Percentiles rank a stretch among this genome's conserved stretches.
Evolutionary conservation across 371 early-diverging fungal genomes (phyloP).

Genomic region (Rhizopus microsporus): DNA sequence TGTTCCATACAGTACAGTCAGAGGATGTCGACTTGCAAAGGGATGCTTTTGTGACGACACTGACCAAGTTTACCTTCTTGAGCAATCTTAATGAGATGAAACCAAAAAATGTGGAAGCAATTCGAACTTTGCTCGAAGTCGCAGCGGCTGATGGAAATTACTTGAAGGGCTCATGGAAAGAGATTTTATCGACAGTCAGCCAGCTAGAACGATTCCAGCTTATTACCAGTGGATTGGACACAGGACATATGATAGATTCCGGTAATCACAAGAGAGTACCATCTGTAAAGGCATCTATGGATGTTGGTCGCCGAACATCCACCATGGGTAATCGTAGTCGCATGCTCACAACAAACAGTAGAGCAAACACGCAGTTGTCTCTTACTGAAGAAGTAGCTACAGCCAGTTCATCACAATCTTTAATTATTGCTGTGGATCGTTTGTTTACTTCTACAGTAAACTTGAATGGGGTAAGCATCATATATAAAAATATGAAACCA

Average conservation of each 20-base stretch:
- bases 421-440: slow-evolving; percentile 81
- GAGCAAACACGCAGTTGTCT: slow-evolving; percentile 39
- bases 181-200: slow-evolving; percentile 84
- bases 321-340: slow-evolving; percentile 22
- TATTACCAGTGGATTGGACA: slow-evolving; percentile 55
- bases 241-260: slow-evolving; percentile 35
- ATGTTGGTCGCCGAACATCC: slow-evolving; percentile 40
- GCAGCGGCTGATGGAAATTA: slow-evolving; percentile 83
- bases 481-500: not conserved
- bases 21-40: slow-evolving; percentile 83
- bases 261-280: slow-evolving; percentile 30
- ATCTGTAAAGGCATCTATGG: slow-evolving; percentile 24
- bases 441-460: slow-evolving; percentile 72
- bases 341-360: slow-evolving; percentile 16
- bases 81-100: slow-evolving; percentile 79
- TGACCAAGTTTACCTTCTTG: slow-evolving; percentile 86
- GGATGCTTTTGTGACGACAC: slow-evolving; percentile 86
- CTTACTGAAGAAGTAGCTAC: slow-evolving; percentile 54
- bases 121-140: slow-evolving; percentile 80
- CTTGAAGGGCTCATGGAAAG: slow-evolving; percentile 85
- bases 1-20: slow-evolving; percentile 67
- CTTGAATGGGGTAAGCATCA: slow-evolving; percentile 43
- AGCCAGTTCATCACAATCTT: slow-evolving; percentile 61
- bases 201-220: slow-evolving; percentile 82
- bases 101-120: slow-evolving; percentile 89